Evolutionary conservation across 139 green algal species (phyloP).

Genomic region (Tetradesmus lagerheimii): DNA sequence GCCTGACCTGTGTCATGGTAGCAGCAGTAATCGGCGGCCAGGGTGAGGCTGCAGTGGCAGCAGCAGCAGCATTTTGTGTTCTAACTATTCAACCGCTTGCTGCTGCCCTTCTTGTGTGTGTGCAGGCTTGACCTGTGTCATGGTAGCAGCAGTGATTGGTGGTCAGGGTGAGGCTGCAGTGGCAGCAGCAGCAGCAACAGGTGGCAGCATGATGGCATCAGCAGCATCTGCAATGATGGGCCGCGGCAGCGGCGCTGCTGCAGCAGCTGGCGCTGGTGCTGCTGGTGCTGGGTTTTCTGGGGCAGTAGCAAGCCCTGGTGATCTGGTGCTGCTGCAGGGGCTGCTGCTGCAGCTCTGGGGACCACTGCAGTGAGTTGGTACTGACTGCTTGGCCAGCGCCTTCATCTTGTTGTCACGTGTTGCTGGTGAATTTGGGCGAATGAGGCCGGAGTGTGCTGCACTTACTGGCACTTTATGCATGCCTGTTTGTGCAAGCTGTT

Average conservation of each 20-base stretch:
- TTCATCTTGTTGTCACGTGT: too few species aligned
- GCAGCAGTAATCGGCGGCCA: slow-evolving; percentile 29
- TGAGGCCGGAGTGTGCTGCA: too few species aligned
- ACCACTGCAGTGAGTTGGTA: slow-evolving; percentile 72
- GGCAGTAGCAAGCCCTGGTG: slow-evolving; percentile 52
- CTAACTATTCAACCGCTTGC: too few species aligned
- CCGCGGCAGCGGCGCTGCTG: background rate
- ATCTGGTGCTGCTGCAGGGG: slow-evolving; percentile 92
- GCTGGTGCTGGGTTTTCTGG: background rate
- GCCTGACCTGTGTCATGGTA: slow-evolving; percentile 44
- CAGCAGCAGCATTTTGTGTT: slow-evolving; percentile 34
- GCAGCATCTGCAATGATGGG: slow-evolving; percentile 18
- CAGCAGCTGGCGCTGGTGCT: background rate
- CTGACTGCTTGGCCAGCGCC: too few species aligned
- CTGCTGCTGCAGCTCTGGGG: slow-evolving; percentile 96
- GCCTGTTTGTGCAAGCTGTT: too few species aligned
- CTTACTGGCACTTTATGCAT: too few species aligned
- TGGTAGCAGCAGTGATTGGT: slow-evolving; percentile 37
- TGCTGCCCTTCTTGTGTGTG: background rate
- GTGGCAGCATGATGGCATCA: background rate
- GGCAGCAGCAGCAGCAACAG: slow-evolving; percentile 14
- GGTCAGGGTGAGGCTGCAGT: background rate
- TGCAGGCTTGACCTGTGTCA: slow-evolving; percentile 44
- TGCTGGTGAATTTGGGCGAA: too few species aligned
- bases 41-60: background rate